Percentiles rank a stretch among this genome's conserved stretches.
These are phyloP conservation scores for Gossypium rotundifolium DNA, from an alignment of 345 rosid genomes.

Conservation along the genomic window DNA sequence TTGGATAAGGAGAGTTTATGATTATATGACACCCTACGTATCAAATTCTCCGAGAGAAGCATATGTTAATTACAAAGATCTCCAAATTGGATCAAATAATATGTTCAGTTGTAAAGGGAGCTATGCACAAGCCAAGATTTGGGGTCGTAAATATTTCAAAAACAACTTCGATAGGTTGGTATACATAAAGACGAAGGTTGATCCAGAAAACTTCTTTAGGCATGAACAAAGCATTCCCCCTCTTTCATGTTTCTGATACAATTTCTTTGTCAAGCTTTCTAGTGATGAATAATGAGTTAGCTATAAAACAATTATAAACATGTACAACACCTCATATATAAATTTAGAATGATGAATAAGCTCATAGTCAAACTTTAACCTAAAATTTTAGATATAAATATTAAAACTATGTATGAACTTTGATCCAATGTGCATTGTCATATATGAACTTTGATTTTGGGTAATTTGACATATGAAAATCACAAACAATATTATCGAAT, in stretches of 20 bases:
- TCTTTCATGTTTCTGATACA: neutral
- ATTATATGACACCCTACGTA: slow-evolving; percentile 46
- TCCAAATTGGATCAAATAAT: neutral
- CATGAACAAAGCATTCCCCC: neutral
- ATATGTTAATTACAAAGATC: neutral
- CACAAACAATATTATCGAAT: too few species aligned
- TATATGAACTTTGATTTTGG: too few species aligned
- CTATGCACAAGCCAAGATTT: neutral
- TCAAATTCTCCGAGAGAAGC: neutral
- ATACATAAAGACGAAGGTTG: neutral
- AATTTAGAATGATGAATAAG: too few species aligned
- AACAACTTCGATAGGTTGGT: neutral
- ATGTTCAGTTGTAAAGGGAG: neutral
- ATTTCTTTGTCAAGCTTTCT: too few species aligned
- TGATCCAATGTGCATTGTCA: too few species aligned
- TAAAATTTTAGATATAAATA: too few species aligned
- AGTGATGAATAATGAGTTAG: too few species aligned
- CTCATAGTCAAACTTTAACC: too few species aligned
- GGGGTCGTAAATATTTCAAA: neutral
- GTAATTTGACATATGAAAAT: too few species aligned
- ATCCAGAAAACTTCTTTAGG: neutral
- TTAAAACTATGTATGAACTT: too few species aligned
- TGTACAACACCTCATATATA: too few species aligned
- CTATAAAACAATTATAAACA: too few species aligned
- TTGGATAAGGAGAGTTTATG: slow-evolving; percentile 37